Percentiles rank a stretch among this genome's conserved stretches.
Evolutionary conservation across 73 alveolate genomes (phyloP).

Genomic region (Paraurostyla sp.): DNA sequence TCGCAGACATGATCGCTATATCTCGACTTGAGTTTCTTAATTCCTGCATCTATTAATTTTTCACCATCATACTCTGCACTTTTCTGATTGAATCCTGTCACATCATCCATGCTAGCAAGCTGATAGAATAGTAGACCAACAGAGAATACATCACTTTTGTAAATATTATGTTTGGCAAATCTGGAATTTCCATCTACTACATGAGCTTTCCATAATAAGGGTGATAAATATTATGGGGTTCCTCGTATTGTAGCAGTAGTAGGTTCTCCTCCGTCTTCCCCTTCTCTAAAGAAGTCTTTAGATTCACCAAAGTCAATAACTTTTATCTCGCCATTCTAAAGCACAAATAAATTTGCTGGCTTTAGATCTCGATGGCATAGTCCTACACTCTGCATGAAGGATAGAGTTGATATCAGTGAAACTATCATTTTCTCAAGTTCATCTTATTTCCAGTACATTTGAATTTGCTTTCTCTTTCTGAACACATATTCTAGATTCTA

Average conservation of each 20-base stretch:
- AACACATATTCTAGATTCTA: constrained; percentile 85
- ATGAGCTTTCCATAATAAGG: constrained; percentile 97
- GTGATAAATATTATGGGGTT: constrained; percentile 96
- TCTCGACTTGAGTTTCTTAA: constrained; percentile 68
- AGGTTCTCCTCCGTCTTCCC: constrained; percentile 92
- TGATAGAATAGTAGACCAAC: constrained; percentile 93
- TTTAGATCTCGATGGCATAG: constrained; percentile 97
- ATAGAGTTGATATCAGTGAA: constrained; percentile 91
- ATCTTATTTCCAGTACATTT: constrained; percentile 86
- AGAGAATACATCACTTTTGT: constrained; percentile 96
- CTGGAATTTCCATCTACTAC: constrained; percentile 96
- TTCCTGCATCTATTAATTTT: constrained; percentile 83
- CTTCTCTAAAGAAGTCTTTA: constrained; percentile 93
- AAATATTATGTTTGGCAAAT: constrained; percentile 95
- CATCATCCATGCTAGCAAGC: constrained; percentile 95
- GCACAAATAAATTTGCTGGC: constrained; percentile 94
- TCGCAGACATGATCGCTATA: constrained; percentile 82
- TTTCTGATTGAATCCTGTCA: constrained; percentile 93
- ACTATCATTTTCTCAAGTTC: constrained; percentile 90
- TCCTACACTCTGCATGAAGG: constrained; percentile 90
- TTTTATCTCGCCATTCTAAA: constrained; percentile 91
- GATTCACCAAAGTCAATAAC: constrained; percentile 98
- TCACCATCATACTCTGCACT: constrained; percentile 93
- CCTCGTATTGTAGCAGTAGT: constrained; percentile 98
- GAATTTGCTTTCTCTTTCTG: constrained; percentile 86